Conservation (phyloP, 495 filamentous ascomycete species). For the Cenococcum geophilum region DNA sequence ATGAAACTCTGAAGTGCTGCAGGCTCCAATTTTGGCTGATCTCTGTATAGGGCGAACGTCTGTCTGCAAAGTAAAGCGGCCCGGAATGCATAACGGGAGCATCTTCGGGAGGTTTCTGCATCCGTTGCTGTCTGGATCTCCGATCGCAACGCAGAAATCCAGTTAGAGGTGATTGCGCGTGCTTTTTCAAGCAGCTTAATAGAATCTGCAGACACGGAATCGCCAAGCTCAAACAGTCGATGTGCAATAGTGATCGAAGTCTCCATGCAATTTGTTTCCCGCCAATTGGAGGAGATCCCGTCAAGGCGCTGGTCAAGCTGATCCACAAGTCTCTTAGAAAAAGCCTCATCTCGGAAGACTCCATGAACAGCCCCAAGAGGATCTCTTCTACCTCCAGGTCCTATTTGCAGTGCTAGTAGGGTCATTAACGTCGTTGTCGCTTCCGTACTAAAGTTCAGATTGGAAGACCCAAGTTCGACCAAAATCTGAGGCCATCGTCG, state of each 20-base stretch:
- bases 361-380: constrained; percentile 41
- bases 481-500: constrained; percentile 48
- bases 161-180: constrained; percentile 33
- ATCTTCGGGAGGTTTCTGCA: constrained; percentile 34
- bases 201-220: too few species aligned
- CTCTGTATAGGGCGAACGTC: constrained; percentile 39
- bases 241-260: too few species aligned
- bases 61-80: constrained; percentile 47
- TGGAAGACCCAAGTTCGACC: constrained; percentile 47
- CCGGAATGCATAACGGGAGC: constrained; percentile 43
- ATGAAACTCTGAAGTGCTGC: constrained; percentile 31
- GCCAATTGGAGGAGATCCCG: constrained; percentile 46
- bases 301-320: constrained; percentile 41
- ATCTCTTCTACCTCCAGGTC: constrained; percentile 38
- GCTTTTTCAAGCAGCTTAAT: constrained; percentile 30
- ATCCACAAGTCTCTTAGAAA: constrained; percentile 45
- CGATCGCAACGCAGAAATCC: constrained; percentile 42
- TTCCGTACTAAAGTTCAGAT: constrained; percentile 50
- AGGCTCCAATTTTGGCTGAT: constrained; percentile 16
- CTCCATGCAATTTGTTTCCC: constrained; percentile 48
- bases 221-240: too few species aligned
- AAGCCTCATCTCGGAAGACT: constrained; percentile 43
- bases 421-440: constrained; percentile 39
- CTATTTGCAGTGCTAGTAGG: constrained; percentile 45
- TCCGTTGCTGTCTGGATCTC: constrained; percentile 43